Percentiles rank a stretch among this genome's conserved stretches.
These are phyloP conservation scores for Tylopilus intermedius DNA, from an alignment of 768 basidiomycete genomes.

Conservation along the genomic window DNA sequence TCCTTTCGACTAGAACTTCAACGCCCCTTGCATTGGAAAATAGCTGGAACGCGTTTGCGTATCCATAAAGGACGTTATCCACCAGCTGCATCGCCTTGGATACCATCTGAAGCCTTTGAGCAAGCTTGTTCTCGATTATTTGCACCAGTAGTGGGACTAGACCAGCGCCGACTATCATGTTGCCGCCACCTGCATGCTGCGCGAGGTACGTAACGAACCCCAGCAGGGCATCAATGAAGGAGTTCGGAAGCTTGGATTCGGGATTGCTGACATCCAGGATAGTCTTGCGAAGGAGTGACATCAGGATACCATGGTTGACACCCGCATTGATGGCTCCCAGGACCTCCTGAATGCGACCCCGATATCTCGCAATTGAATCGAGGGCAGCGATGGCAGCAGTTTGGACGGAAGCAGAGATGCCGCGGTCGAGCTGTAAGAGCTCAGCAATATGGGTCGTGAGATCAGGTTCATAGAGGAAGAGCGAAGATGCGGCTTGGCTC, in stretches of 20 bases:
- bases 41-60: conserved; percentile 78
- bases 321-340: conserved; percentile 88
- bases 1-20: conserved; percentile 76
- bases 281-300: conserved; percentile 82
- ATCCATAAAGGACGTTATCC: conserved; percentile 89
- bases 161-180: conserved; percentile 94
- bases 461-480: conserved; percentile 95
- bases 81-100: conserved; percentile 90
- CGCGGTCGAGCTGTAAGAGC: conserved; percentile 74
- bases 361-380: conserved; percentile 85
- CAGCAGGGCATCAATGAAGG: conserved; percentile 79
- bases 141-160: conserved; percentile 86
- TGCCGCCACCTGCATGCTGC: conserved; percentile 78
- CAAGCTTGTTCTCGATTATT: conserved; percentile 72
- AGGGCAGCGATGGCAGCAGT: conserved; percentile 84
- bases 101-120: conserved; percentile 66
- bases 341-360: conserved; percentile 79
- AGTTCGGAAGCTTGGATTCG: conserved; percentile 61
- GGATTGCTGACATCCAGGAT: conserved; percentile 66
- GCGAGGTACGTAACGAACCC: conserved; percentile 85
- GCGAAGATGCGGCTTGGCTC: conserved; percentile 65
- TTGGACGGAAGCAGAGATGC: conserved; percentile 68
- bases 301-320: conserved; percentile 91
- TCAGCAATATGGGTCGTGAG: conserved; percentile 85
- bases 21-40: conserved; percentile 85